A percentile compares a stretch with the other conserved stretches of the same genome.
Evolutionary conservation across 345 rosid species (phyloP).

Genomic region (Heritiera littoralis): DNA sequence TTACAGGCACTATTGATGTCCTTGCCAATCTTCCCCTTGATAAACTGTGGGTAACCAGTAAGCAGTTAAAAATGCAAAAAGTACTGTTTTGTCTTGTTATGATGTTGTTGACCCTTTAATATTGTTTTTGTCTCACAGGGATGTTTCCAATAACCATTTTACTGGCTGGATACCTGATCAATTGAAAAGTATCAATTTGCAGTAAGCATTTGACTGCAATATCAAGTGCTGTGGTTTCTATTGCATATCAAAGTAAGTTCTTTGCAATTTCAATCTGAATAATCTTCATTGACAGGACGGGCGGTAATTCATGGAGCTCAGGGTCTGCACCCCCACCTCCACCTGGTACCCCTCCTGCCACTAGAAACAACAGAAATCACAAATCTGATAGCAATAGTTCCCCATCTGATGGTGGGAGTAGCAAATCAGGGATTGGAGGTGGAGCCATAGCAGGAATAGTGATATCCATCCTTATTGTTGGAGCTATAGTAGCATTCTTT

Average conservation of each 20-base stretch:
- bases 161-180: conserved; percentile 68
- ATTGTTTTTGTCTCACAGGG: conserved; percentile 34
- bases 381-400: conserved; percentile 48
- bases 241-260: conserved; percentile 21
- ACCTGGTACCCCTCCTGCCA: conserved; percentile 89
- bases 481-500: conserved; percentile 72
- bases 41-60: conserved; percentile 69
- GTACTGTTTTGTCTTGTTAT: not conserved
- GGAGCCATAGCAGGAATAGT: conserved; percentile 88
- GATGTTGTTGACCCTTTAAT: conserved; percentile 1
- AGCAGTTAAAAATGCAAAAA: conserved; percentile 19
- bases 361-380: conserved; percentile 42
- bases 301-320: conserved; percentile 77
- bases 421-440: conserved; percentile 82
- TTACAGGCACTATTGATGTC: conserved; percentile 76
- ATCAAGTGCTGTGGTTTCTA: conserved; percentile 7
- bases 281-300: conserved; percentile 57
- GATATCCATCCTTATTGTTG: conserved; percentile 65
- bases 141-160: conserved; percentile 53
- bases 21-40: conserved; percentile 81
- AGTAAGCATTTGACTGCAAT: conserved; percentile 41
- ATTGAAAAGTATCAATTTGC: conserved; percentile 53
- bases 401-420: conserved; percentile 41
- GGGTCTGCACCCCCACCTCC: conserved; percentile 99
- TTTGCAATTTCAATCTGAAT: conserved; percentile 20